Conservation (phyloP, 805 yeast genomes). For the Vanderwaltozyma tropicalis region DNA sequence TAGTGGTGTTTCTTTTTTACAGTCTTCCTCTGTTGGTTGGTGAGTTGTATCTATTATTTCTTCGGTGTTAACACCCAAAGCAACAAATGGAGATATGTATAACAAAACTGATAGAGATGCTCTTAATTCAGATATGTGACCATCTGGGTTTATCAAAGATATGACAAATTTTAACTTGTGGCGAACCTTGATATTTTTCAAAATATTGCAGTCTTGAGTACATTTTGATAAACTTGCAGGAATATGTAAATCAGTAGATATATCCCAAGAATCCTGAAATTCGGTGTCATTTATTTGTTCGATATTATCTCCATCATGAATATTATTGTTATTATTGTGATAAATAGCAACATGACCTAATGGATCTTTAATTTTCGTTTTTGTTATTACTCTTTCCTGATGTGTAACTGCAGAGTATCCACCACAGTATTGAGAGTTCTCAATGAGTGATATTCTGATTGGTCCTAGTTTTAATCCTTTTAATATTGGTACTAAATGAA, state of each 20-base stretch:
- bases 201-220: constrained; percentile 79
- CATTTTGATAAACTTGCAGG: constrained; percentile 68
- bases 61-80: constrained; percentile 34
- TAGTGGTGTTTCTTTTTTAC: constrained; percentile 1
- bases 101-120: constrained; percentile 78
- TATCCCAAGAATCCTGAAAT: constrained; percentile 61
- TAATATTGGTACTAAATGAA: constrained; percentile 64
- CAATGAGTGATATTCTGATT: constrained; percentile 58
- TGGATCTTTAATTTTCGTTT: constrained; percentile 36
- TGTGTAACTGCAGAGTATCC: constrained; percentile 45
- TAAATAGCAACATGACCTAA: constrained; percentile 11
- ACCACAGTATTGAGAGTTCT: constrained; percentile 53
- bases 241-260: constrained; percentile 46
- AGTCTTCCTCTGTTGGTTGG: not conserved
- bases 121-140: constrained; percentile 82
- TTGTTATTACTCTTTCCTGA: constrained; percentile 54
- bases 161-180: constrained; percentile 81
- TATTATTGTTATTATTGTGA: constrained; percentile 7
- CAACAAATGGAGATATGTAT: constrained; percentile 74
- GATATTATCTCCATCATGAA: constrained; percentile 17
- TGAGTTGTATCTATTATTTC: constrained; percentile 6
- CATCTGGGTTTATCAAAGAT: constrained; percentile 76
- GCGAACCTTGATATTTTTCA: constrained; percentile 63
- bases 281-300: constrained; percentile 11
- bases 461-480: constrained; percentile 75